Percentiles rank a stretch among this genome's conserved stretches.
Conservation (phyloP, 1,139 yeast species). For the Meyerozyma smithsonii region DNA sequence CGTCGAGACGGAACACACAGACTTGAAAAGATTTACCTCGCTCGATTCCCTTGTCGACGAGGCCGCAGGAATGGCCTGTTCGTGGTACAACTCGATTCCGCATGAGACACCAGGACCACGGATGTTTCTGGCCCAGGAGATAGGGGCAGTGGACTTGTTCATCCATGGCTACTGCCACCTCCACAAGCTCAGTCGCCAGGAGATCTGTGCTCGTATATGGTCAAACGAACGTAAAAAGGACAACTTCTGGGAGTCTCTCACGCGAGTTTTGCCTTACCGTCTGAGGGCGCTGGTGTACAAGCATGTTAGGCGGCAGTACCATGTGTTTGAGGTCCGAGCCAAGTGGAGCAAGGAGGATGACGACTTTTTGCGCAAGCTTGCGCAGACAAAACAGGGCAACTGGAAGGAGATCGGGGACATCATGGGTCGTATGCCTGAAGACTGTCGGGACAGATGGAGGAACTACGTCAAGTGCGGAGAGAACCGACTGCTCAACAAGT, state of each 20-base stretch:
- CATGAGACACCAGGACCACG: conserved; percentile 34
- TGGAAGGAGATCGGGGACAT: conserved; percentile 80
- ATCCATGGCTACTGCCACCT: conserved; percentile 63
- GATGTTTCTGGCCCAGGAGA: conserved; percentile 60
- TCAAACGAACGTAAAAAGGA: conserved; percentile 78
- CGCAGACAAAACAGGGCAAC: conserved; percentile 66
- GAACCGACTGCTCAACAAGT: conserved; percentile 66
- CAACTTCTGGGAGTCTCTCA: conserved; percentile 80
- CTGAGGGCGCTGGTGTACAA: conserved; percentile 86
- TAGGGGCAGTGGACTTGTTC: conserved; percentile 64
- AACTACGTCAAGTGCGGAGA: conserved; percentile 89
- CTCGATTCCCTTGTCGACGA: conserved; percentile 34
- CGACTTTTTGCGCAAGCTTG: conserved; percentile 54
- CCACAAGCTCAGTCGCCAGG: conserved; percentile 57
- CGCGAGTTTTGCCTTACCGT: conserved; percentile 74
- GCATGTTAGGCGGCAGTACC: conserved; percentile 86
- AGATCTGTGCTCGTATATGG: conserved; percentile 84
- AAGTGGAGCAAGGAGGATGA: conserved; percentile 87
- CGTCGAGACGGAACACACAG: conserved; percentile 8
- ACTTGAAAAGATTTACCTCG: conserved; percentile 25
- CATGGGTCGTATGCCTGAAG: conserved; percentile 94
- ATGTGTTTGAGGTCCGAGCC: conserved; percentile 80
- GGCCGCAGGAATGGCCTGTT: conserved; percentile 30
- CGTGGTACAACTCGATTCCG: conserved; percentile 34
- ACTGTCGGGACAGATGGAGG: conserved; percentile 94